Evolutionary conservation across 2,329 filamentous ascomycete species (phyloP).

Genomic region (Penicillium fuscoglaucum): DNA sequence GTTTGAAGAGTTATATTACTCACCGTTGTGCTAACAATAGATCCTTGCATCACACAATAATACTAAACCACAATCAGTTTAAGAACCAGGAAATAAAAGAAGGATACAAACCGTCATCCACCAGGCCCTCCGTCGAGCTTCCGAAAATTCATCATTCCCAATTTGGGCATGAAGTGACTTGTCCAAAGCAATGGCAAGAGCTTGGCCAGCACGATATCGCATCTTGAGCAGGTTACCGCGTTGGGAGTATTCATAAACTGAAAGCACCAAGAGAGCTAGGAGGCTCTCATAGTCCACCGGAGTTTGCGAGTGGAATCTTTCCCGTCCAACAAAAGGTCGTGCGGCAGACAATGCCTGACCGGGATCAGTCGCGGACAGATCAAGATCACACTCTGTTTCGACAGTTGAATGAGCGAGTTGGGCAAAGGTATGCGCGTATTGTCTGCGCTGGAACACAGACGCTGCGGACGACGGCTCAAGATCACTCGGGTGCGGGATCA

Average conservation of each 20-base stretch:
- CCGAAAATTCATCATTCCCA: slow-evolving; percentile 39
- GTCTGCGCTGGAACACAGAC: slow-evolving; percentile 40
- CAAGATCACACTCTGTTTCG: slow-evolving; percentile 46
- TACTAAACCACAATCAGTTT: slow-evolving; percentile 33
- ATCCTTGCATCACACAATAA: slow-evolving; percentile 47
- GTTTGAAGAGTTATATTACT: slow-evolving; percentile 14
- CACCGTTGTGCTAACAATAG: slow-evolving; percentile 48
- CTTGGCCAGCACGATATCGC: slow-evolving; percentile 48
- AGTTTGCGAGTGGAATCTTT: slow-evolving; percentile 40
- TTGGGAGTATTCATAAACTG: slow-evolving; percentile 49
- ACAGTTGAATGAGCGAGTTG: slow-evolving; percentile 42
- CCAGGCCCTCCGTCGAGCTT: slow-evolving; percentile 47
- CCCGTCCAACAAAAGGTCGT: slow-evolving; percentile 34
- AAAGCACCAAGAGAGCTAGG: slow-evolving; percentile 45
- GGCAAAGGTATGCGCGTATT: slow-evolving; percentile 43
- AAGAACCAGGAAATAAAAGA: background rate
- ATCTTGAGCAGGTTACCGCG: slow-evolving; percentile 49
- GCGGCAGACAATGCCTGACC: slow-evolving; percentile 41
- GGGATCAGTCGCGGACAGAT: slow-evolving; percentile 42
- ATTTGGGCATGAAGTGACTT: slow-evolving; percentile 43
- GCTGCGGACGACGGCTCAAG: slow-evolving; percentile 36
- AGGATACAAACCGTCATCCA: slow-evolving; percentile 47
- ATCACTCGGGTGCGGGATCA: slow-evolving; percentile 46
- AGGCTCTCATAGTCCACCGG: slow-evolving; percentile 46
- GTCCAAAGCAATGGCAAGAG: slow-evolving; percentile 46